Evolutionary conservation across 805 yeast genomes (phyloP).

Genomic region (Cyberlindnera maritima): DNA sequence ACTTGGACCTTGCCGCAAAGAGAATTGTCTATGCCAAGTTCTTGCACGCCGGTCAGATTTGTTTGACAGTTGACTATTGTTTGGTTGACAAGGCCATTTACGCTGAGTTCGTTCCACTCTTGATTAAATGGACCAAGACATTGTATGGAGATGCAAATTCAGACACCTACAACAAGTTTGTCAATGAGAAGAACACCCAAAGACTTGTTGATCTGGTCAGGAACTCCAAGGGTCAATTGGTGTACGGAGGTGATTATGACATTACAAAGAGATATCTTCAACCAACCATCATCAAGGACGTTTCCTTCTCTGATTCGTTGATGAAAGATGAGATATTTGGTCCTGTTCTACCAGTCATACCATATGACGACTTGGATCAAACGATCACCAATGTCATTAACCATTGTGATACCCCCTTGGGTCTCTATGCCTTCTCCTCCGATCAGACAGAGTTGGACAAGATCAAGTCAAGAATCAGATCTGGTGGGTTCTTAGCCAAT

Average conservation of each 20-base stretch:
- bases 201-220: conserved; percentile 44
- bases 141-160: conserved; percentile 42
- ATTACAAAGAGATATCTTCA: conserved; percentile 47
- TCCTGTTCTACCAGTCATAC: conserved; percentile 76
- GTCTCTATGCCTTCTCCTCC: conserved; percentile 72
- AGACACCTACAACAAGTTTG: conserved; percentile 50
- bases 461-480: conserved; percentile 54
- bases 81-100: conserved; percentile 61
- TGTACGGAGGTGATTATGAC: conserved; percentile 35
- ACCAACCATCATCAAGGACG: conserved; percentile 70
- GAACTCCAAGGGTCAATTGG: conserved; percentile 44
- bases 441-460: conserved; percentile 43
- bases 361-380: conserved; percentile 44
- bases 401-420: conserved; percentile 75
- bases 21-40: conserved; percentile 81
- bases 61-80: conserved; percentile 85
- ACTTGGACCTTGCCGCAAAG: conserved; percentile 46
- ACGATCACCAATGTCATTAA: conserved; percentile 42
- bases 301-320: conserved; percentile 60
- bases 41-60: conserved; percentile 86
- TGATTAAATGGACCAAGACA: conserved; percentile 40
- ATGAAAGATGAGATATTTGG: conserved; percentile 83
- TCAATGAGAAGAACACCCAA: conserved; percentile 51
- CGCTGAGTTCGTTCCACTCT: conserved; percentile 41
- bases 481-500: conserved; percentile 50